Conservation (phyloP, 495 filamentous ascomycete species). For the Neurospora tetraspora region DNA sequence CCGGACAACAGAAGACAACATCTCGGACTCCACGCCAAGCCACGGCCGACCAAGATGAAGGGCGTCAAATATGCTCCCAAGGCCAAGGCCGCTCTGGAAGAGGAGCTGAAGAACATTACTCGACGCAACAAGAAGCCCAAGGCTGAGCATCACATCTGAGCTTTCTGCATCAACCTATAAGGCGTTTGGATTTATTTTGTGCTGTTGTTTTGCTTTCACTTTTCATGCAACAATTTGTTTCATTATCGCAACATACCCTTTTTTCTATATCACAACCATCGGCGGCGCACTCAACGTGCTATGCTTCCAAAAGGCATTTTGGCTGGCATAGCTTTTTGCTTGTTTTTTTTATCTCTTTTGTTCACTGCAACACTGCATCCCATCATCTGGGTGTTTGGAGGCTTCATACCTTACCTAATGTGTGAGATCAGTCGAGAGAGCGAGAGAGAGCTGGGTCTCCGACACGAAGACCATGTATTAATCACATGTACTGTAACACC, state of each 20-base stretch:
- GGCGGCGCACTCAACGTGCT: neutral
- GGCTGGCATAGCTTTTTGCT: neutral
- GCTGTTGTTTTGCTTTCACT: neutral
- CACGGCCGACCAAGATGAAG: constrained; percentile 10
- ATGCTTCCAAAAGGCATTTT: neutral
- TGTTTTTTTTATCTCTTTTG: neutral
- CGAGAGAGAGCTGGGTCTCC: neutral
- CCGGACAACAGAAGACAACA: constrained; percentile 31
- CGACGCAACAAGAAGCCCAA: constrained; percentile 10
- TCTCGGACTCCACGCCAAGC: constrained; percentile 24
- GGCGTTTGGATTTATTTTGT: neutral
- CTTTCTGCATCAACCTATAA: neutral
- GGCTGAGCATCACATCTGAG: neutral
- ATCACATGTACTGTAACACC: neutral
- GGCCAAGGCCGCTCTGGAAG: constrained; percentile 15
- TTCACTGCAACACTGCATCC: neutral
- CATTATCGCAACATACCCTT: neutral
- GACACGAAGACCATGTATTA: neutral
- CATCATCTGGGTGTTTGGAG: neutral
- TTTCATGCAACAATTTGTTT: neutral
- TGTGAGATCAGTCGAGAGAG: neutral
- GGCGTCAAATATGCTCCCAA: constrained; percentile 20
- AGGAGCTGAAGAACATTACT: constrained; percentile 17
- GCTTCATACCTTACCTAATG: neutral
- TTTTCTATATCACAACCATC: neutral